These are phyloP conservation scores for Colletotrichum sp. DNA, from an alignment of 2,329 filamentous ascomycete genomes.

Conservation along the genomic window DNA sequence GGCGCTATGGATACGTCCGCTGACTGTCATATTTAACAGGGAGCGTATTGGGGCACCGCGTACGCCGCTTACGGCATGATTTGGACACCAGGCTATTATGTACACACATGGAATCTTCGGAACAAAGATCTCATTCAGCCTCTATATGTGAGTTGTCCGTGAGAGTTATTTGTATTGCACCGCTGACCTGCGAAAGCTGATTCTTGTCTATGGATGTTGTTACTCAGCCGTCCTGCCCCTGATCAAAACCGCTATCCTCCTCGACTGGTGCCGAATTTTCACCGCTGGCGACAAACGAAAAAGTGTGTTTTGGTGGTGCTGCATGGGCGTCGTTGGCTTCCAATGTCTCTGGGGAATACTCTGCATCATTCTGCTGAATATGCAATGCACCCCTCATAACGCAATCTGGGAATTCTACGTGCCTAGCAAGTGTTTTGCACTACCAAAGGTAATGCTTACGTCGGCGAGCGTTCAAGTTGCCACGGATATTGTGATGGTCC, in stretches of 20 bases:
- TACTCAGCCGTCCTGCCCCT: conserved; percentile 1
- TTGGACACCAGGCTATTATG: not conserved
- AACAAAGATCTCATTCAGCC: not conserved
- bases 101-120: conserved; percentile 7
- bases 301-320: conserved; percentile 28
- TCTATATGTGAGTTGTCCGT: not conserved
- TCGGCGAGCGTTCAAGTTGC: conserved; percentile 28
- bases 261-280: conserved; percentile 21
- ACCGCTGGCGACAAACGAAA: conserved; percentile 6
- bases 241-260: conserved; percentile 16
- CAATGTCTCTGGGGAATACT: conserved; percentile 25
- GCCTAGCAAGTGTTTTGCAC: conserved; percentile 27
- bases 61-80: not conserved
- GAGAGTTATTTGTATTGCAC: not conserved
- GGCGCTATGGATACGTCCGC: not conserved
- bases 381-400: conserved; percentile 29
- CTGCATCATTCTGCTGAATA: conserved; percentile 23
- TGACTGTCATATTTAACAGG: not conserved
- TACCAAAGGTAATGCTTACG: conserved; percentile 20
- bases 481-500: conserved; percentile 31
- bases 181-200: not conserved
- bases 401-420: conserved; percentile 31
- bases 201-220: not conserved
- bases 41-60: not conserved
- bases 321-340: conserved; percentile 22